A percentile compares a stretch with the other conserved stretches of the same genome.
Conservation (phyloP, 2,329 filamentous ascomycete genomes). For the Tolypocladium nubicola region DNA sequence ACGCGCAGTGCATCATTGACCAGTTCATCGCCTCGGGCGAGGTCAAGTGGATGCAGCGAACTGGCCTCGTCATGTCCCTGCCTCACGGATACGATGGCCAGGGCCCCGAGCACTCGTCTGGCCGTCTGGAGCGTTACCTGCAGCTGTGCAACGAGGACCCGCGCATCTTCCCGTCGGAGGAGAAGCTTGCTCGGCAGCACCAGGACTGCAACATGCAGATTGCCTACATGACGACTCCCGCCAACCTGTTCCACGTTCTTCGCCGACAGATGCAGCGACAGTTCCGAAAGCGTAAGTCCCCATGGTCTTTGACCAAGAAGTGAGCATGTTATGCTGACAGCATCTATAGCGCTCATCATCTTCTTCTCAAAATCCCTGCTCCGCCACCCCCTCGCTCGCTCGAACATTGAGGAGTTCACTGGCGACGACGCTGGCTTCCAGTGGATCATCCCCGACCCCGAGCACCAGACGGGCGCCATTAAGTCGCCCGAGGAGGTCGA, state of each 20-base stretch:
- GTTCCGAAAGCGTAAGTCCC: conserved; percentile 87
- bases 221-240: conserved; percentile 89
- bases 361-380: conserved; percentile 99
- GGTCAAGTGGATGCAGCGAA: conserved; percentile 97
- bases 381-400: conserved; percentile 86
- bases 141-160: conserved; percentile 97
- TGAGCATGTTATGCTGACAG: not conserved
- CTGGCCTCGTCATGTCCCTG: conserved; percentile 88
- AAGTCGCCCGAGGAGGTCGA: conserved; percentile 78
- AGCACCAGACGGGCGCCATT: conserved; percentile 66
- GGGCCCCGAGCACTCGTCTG: conserved; percentile 96
- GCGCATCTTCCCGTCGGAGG: conserved; percentile 75
- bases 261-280: conserved; percentile 97
- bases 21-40: conserved; percentile 98
- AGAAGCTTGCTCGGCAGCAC: conserved; percentile 92
- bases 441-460: conserved; percentile 90
- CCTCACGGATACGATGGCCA: conserved; percentile 98
- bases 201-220: conserved; percentile 99
- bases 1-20: conserved; percentile 96
- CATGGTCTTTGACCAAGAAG: not conserved
- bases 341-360: conserved; percentile 63
- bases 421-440: conserved; percentile 79
- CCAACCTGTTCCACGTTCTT: conserved; percentile 93
- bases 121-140: conserved; percentile 91
- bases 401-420: conserved; percentile 80